Conservation (phyloP, 371 early-diverging fungal genomes). For the Globomyces sp. region DNA sequence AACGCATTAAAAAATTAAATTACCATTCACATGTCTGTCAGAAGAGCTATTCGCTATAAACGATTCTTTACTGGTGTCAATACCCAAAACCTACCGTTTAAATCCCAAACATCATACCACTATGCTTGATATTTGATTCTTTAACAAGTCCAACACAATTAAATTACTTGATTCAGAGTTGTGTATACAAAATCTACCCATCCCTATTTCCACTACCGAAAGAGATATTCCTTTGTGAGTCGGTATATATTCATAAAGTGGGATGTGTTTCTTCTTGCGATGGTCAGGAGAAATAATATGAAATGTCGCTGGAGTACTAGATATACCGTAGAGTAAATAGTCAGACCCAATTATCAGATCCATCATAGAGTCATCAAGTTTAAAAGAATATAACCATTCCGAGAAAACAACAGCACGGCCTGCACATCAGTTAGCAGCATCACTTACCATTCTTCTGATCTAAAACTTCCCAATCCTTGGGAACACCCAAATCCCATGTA, state of each 20-base stretch:
- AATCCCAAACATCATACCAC: constrained; percentile 15
- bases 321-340: constrained; percentile 53
- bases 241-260: constrained; percentile 66
- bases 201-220: constrained; percentile 31
- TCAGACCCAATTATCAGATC: constrained; percentile 58
- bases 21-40: no score
- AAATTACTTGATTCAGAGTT: constrained; percentile 69
- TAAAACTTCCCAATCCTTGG: constrained; percentile 57
- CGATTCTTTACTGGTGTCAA: no score
- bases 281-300: constrained; percentile 61
- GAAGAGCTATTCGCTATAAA: no score
- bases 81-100: no score
- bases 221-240: constrained; percentile 14
- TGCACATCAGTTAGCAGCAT: not conserved
- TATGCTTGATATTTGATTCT: constrained; percentile 53
- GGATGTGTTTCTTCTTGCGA: constrained; percentile 56
- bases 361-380: constrained; percentile 64
- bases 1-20: no score
- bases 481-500: constrained; percentile 59
- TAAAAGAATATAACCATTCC: constrained; percentile 69
- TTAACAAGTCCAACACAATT: constrained; percentile 59
- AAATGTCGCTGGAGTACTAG: constrained; percentile 71
- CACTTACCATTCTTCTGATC: constrained; percentile 61
- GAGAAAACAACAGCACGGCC: constrained; percentile 61
- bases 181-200: constrained; percentile 61